Evolutionary conservation across 768 basidiomycete species (phyloP), one percentile per base, ranked within the genome.

Genomic region (Suillus alpinus): DNA sequence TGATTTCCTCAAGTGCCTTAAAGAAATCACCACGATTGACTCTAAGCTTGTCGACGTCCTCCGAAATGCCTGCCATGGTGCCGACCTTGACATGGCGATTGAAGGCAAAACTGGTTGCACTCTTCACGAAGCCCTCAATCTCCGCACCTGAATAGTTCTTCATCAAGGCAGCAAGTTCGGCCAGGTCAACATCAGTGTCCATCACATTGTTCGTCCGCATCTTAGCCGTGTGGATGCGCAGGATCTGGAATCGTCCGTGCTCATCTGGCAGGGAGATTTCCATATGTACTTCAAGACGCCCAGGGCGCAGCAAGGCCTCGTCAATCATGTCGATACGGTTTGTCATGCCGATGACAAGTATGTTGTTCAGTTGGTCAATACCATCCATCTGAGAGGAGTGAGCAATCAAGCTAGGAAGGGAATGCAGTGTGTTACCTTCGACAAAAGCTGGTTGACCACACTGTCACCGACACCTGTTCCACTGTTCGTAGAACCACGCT

Each of bases 121-220:
- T 97, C 83, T 98, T 98, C 75, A 98, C 91, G 49, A 99, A 78
- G 67, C 97, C 97, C 58, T 86, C 86, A 62, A 99, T 93, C 75
- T 99, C 97, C 1, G 97, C 97, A 59, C 97, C 97, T 8, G 91
- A 93, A 72, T 98, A 99, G 78, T 99, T 99, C 81, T 98, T 99
- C 58, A 95, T 98, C 47, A 83, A 62, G 6, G 79, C 73, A 0
- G 96, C 92, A 41, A 99, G 84, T 71, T 98, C 94, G 4, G 69
- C 67, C 6, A 99, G 75, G 73, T 95, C 84, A 43, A 99, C 94
- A 63, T 94, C 91, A 18, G 64, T 50, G 58, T 91, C 94, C 91
- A 99, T 92, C 46, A 98, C 89, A 14, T 87, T 83, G 71, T 98
- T 98, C 32, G 74, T 82, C 39, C 93, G 86, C 97, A 99, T 99